Evolutionary conservation across 2,329 filamentous ascomycete species (phyloP).

Genomic region (Penicillium nordicum): DNA sequence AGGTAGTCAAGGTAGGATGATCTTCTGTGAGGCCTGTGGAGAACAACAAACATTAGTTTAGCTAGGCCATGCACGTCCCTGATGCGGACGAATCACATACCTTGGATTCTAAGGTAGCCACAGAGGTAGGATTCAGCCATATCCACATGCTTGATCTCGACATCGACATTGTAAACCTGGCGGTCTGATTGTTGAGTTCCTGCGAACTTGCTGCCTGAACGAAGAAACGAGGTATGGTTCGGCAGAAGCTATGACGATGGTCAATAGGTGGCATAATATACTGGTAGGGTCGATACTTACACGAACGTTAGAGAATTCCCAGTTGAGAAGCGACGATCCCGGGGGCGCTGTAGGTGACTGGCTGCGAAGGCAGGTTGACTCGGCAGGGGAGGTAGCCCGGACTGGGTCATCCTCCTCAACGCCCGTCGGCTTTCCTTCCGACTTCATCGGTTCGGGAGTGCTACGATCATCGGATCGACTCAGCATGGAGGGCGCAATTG

Average conservation of each 20-base stretch:
- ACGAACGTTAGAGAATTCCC: slow-evolving; percentile 55
- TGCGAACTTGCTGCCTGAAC: slow-evolving; percentile 80
- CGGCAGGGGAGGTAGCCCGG: slow-evolving; percentile 33
- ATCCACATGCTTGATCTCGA: slow-evolving; percentile 95
- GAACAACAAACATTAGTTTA: slow-evolving; percentile 10
- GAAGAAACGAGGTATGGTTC: slow-evolving; percentile 76
- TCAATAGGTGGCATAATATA: slow-evolving; percentile 14
- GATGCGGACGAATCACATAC: slow-evolving; percentile 45
- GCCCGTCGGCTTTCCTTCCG: slow-evolving; percentile 27
- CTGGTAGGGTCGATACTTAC: slow-evolving; percentile 41
- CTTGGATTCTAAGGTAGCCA: slow-evolving; percentile 93
- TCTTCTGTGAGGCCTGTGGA: slow-evolving; percentile 80
- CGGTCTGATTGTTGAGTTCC: slow-evolving; percentile 92
- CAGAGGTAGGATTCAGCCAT: slow-evolving; percentile 91
- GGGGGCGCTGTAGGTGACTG: slow-evolving; percentile 33
- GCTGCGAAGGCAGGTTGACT: slow-evolving; percentile 30
- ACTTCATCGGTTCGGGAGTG: slow-evolving; percentile 25
- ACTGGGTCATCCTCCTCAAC: slow-evolving; percentile 33
- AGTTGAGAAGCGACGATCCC: slow-evolving; percentile 49
- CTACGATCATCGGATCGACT: slow-evolving; percentile 29
- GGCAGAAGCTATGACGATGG: slow-evolving; percentile 61
- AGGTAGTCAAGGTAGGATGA: slow-evolving; percentile 95
- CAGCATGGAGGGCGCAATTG: slow-evolving; percentile 25
- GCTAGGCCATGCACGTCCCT: neutral
- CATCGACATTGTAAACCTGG: slow-evolving; percentile 91